Base-by-base conservation (phyloP, 257 asterid genomes). In the Salvia splendens region DNA sequence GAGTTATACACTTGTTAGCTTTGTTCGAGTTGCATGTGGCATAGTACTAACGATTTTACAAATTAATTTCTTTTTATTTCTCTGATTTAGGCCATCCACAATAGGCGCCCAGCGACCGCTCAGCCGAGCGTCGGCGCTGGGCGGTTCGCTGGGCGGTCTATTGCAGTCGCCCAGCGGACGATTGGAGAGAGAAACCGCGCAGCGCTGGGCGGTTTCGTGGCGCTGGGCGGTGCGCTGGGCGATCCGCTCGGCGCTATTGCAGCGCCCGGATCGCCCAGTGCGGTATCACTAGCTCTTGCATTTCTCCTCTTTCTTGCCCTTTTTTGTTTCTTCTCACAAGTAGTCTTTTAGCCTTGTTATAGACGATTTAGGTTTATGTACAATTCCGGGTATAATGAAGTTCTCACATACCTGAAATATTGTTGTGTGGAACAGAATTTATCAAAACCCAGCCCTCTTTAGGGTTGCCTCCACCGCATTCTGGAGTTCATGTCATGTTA, bases 401-500 rank as follows among this genome's bases (percentile, higher is more conserved):
- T 16, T 41, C 1, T 16, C 55, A 7, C n/a, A 3, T 51, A 35
- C 66, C 66, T 48, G 40, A 48, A 64, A 16, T 65, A 40, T 64
- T 47, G 28, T 72, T 57, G 12, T 65, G 33, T 65, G 50, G 28
- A 42, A 62, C 91, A 93, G 97, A 73, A 87, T 93, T 38, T 93
- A 93, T 83, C 99, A 93, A 70, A 93, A 93, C 60, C 99, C 99
- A 0, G 95, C 95, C 46, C 87, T 93, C 17, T 73, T 86, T 7
- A 81, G 82, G 68, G 99, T 83, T 67, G 96, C 99, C 76, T 70
- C 97, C 14, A 75, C 97, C 3, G 95, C 97, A 0, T 93, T 90
- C 87, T 93, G 96, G 99, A 91, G 91, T 9, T 93, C 97, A 0
- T 93, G 95, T 75, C 84, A 73, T 33, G 89, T 90, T 5, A 80